Evolutionary conservation across 169 alveolate genomes (phyloP), one percentile per base, ranked within the genome.

Genomic region (Plasmodium vivax): DNA sequence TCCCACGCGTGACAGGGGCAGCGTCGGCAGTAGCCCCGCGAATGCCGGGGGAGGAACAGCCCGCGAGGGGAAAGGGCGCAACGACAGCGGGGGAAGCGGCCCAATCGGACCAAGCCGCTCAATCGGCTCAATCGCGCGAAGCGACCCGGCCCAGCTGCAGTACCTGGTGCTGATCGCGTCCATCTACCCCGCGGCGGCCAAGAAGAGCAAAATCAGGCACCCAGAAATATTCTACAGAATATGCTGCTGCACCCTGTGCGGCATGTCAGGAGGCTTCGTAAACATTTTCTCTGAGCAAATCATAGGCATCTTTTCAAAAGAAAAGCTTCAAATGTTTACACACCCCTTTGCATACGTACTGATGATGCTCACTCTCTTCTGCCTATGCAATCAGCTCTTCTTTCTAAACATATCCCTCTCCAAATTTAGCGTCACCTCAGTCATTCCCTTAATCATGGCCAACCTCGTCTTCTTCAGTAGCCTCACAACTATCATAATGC

Each of bases 251-350:
- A 75, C 87, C 1, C 36, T 87, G 27, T 87, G 93, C 56, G 93
- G 93, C 8, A 87, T 87, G 62, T 75, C 93, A 51, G 93, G 93
- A n/a, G 93, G 93, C 32, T 87, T 87, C 32, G 93, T 87, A 16
- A 87, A 87, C 56, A 75, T 87, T 54, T 87, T 87, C 56, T 87
- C 85, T 14, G 93, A 87, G 30, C 93, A 87, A n/a, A 75, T 87
- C 56, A 87, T 87, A 68, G 80, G 73, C 34, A 79, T 87, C 5
- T 77, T 87, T 54, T 79, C 93, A 34, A 47, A 9, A 7, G 93
- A 87, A 36, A 75, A 87, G 1, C 19, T 87, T 43, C 51, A 75
- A 19, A 87, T 87, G 74, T 77, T 87, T 54, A 47, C 77, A 87
- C 43, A 87, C 30, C 47, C 83, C 23, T 75, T 87, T 41, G 19